Evolutionary conservation across 306 rosid genomes (phyloP), one percentile per base, ranked within the genome.

Genomic region (Gillenia trifoliata): DNA sequence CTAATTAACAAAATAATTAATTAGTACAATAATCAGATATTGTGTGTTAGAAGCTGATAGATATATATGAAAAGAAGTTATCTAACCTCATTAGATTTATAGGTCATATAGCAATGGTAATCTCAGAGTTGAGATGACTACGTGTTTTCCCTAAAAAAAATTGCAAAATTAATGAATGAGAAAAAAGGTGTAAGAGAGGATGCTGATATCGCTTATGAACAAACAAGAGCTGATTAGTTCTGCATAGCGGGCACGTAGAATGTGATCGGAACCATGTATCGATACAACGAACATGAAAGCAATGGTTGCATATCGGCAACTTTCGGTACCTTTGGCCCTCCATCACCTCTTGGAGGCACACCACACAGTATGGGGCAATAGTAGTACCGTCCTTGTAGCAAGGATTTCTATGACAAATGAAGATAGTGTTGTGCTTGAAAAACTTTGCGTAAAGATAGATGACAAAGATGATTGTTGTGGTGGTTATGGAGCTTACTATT

Each of bases 211-310:
- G 33, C 15, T 26, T n/a, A 38, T 25, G 23, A 25, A 61, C 40
- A 45, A 47, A 28, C 9, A 29, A 77, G 28, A 61, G 55, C 61
- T 77, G 64, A 55, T 55, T 10, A 50, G 15, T 63, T 70, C 82
- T 78, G 50, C 82, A 78, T 20, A 72, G 50, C 7, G 73, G 73
- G 68, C 82, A 78, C 3, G 77, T 63, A 29, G 68, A 71, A 31
- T 64, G 56, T 30, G 68, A 72, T 25, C 8, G 50, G 16, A 72
- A 43, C 82, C 82, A 71, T 11, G 33, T 3, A 22, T 78, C 77
- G 56, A 78, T 78, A 34, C 82, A 71, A 22, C 72, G 41, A 31
- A 71, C 68, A 29, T 78, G 77, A 52, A 78, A 78, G 49, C 73
- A 64, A 2, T 72, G 82, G 63, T 43, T 72, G 68, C 77, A 78